Evolutionary conservation across 768 basidiomycete genomes (phyloP).

Genomic region (Psilocybe cubensis): DNA sequence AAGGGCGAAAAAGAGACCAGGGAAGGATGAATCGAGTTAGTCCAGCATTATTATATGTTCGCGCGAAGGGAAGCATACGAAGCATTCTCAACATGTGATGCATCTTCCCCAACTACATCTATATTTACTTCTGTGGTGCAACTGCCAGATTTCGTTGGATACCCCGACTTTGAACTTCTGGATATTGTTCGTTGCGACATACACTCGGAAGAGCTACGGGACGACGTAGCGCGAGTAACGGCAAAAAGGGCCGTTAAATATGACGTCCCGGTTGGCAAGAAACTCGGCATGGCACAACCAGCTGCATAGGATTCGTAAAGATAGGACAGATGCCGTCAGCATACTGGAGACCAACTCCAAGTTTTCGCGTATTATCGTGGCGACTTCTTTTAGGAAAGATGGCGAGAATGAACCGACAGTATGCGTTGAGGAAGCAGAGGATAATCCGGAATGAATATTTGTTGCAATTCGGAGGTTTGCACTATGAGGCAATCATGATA

Average conservation of each 20-base stretch:
- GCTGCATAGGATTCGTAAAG: background rate
- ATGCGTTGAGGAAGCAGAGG: background rate
- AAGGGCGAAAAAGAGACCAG: background rate
- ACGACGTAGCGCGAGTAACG: background rate
- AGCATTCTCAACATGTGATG: background rate
- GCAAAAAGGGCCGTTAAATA: constrained; percentile 4
- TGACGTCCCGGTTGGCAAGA: background rate
- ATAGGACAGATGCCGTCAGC: background rate
- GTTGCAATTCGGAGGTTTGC: background rate
- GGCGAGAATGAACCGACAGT: constrained; percentile 1
- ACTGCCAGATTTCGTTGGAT: background rate
- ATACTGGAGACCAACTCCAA: background rate
- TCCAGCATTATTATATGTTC: background rate
- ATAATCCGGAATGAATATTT: constrained; percentile 3
- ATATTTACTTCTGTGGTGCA: background rate
- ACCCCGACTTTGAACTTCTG: background rate
- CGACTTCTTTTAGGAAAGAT: constrained; percentile 4
- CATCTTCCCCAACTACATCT: background rate
- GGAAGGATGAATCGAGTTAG: background rate
- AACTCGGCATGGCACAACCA: background rate
- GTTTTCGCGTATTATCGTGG: background rate
- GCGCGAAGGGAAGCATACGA: background rate
- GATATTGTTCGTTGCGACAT: background rate
- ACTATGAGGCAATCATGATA: background rate
- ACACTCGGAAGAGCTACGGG: constrained; percentile 9